Conservation (phyloP, 805 yeast genomes). For the Saturnispora serradocipensis region DNA sequence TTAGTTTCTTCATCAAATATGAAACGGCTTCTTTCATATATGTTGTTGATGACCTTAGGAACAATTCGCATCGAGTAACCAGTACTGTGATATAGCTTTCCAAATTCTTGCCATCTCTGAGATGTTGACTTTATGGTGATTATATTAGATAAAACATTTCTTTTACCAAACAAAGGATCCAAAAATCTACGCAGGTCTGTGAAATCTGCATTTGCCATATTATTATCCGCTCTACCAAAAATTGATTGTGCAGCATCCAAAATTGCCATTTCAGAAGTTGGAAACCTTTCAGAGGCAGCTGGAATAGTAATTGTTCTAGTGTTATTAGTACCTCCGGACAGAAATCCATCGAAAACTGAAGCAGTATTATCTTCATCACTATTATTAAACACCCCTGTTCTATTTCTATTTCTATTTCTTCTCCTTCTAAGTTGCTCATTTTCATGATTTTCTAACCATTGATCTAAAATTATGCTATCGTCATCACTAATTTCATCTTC, state of each 20-base stretch:
- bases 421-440: constrained; percentile 17
- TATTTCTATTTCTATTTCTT: constrained; percentile 12
- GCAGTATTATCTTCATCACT: constrained; percentile 19
- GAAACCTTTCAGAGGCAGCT: constrained; percentile 2
- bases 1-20: constrained; percentile 24
- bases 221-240: constrained; percentile 4
- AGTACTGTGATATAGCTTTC: constrained; percentile 36
- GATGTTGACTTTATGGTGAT: constrained; percentile 30
- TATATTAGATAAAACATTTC: constrained; percentile 13
- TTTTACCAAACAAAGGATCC: constrained; percentile 11
- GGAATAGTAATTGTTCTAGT: constrained; percentile 2
- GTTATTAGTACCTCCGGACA: background rate
- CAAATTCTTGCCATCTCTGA: constrained; percentile 61
- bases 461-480: constrained; percentile 25
- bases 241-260: constrained; percentile 9
- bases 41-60: constrained; percentile 40
- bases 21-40: constrained; percentile 34
- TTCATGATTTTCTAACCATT: constrained; percentile 27
- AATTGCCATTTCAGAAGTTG: background rate
- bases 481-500: constrained; percentile 18
- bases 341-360: background rate
- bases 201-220: background rate
- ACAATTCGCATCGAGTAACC: constrained; percentile 18
- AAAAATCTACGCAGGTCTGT: constrained; percentile 11
- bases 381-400: constrained; percentile 14